These are phyloP conservation scores for Biscogniauxia sp. DNA, from an alignment of 2,329 filamentous ascomycete species.

Conservation along the genomic window DNA sequence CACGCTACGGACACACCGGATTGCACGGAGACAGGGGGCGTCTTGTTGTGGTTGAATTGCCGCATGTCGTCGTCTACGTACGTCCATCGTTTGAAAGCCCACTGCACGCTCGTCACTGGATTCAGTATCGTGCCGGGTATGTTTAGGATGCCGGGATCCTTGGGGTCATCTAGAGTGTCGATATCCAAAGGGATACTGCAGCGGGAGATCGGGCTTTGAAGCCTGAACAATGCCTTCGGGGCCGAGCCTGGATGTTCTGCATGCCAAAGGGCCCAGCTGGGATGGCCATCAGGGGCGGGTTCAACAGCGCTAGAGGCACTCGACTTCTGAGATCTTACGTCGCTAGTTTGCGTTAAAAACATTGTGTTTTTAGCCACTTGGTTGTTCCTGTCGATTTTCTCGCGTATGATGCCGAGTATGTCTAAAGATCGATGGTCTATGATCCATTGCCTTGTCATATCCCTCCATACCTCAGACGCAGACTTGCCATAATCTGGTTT, in stretches of 20 bases:
- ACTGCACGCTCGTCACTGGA: conserved; percentile 1
- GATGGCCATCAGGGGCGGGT: background rate
- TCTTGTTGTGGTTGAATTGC: conserved; percentile 3
- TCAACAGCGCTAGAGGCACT: background rate
- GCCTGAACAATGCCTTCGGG: conserved; percentile 1
- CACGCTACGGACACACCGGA: conserved; percentile 2
- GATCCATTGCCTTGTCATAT: conserved; percentile 6
- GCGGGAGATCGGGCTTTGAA: background rate
- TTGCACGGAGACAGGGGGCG: background rate
- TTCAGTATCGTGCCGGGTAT: conserved; percentile 1
- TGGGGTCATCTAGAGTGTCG: background rate
- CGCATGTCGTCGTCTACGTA: conserved; percentile 3
- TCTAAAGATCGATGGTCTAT: conserved; percentile 4
- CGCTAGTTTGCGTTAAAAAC: background rate
- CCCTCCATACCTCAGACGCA: conserved; percentile 5
- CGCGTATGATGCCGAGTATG: conserved; percentile 1
- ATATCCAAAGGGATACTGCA: conserved; percentile 1
- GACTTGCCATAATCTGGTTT: conserved; percentile 6
- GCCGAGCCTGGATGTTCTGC: conserved; percentile 3
- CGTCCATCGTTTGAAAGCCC: conserved; percentile 6
- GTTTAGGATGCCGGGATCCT: background rate
- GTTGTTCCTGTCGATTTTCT: conserved; percentile 5
- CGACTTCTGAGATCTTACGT: background rate
- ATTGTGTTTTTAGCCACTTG: conserved; percentile 2
- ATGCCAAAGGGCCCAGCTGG: conserved; percentile 4